Evolutionary conservation across 2,329 filamentous ascomycete species (phyloP).

Genomic region (Pseudogymnoascus sp.): DNA sequence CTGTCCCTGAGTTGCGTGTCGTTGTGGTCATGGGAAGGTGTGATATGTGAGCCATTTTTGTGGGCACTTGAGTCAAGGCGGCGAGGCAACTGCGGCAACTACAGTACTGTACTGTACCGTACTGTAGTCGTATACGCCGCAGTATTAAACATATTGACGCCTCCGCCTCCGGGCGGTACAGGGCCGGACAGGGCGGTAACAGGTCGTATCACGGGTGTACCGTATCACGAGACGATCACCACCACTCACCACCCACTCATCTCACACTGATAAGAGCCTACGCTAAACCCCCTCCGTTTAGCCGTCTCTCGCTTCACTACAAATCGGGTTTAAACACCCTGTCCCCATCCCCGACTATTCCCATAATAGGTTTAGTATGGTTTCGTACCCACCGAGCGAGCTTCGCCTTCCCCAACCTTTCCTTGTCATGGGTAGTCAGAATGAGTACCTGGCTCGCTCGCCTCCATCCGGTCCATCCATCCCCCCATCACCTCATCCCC

Average conservation of each 20-base stretch:
- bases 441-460: constrained; percentile 3
- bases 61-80: no score
- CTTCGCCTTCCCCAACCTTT: constrained; percentile 9
- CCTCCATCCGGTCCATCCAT: constrained; percentile 16
- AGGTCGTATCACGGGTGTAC: background rate
- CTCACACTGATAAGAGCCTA: background rate
- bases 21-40: no score
- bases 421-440: constrained; percentile 5
- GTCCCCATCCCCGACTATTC: background rate
- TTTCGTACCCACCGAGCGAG: background rate
- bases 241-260: constrained; percentile 4
- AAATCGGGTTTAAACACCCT: constrained; percentile 2
- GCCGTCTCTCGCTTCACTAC: background rate
- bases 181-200: background rate
- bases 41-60: no score
- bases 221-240: constrained; percentile 3
- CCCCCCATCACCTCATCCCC: constrained; percentile 11
- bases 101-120: no score
- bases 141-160: no score
- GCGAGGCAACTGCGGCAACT: no score
- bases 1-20: no score
- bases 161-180: background rate
- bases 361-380: background rate
- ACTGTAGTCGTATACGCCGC: no score
- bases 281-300: background rate